Evolutionary conservation across 1,284 basidiomycete species (phyloP), one percentile per base, ranked within the genome.

Genomic region (Ustilago nuda): DNA sequence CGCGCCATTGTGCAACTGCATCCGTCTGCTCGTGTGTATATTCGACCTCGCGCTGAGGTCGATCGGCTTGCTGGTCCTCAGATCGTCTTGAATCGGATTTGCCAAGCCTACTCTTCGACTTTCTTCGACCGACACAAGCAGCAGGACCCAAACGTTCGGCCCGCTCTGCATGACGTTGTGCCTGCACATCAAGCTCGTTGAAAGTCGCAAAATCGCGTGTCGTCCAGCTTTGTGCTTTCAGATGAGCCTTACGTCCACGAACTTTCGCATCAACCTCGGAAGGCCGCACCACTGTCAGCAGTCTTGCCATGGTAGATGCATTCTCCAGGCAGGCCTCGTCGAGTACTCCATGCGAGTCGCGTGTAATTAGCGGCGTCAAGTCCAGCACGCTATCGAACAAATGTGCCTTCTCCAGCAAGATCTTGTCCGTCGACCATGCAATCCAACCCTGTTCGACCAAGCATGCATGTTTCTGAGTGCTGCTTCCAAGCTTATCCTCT

Each of bases 401-500:
- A 39, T 77, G 60, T 15, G 71, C 65, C 61, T 81, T 82, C 19
- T 82, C 80, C 19, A 81, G 69, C 19, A 81, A 43, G 45, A 82
- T 73, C 71, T 78, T 80, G 60, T 82, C 79, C 5, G 80, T 66
- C 9, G 74, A 80, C 79, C 79, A 81, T 8, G 79, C 79, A 43
- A 82, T 78, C 81, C 81, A 82, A 43, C 74, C 61, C n/a, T 54
- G 67, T 27, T 56, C 32, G 8, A 27, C 12, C 11, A 36, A 12
- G 1, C n/a, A 13, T 32, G 46, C 23, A 30, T 23, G 23, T 50
- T 39, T 17, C 48, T 50, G 48, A 15, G 48, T 50, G 17, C 33
- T 33, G 8, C 52, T 45, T 27, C 27, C 17, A 35, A 52, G 66
- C 32, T 50, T 46, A 32, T 72, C 63, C 53, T 65, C 60, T 33